Evolutionary conservation across 1,284 basidiomycete genomes (phyloP).

Genomic region (Rhodotorula sp.): DNA sequence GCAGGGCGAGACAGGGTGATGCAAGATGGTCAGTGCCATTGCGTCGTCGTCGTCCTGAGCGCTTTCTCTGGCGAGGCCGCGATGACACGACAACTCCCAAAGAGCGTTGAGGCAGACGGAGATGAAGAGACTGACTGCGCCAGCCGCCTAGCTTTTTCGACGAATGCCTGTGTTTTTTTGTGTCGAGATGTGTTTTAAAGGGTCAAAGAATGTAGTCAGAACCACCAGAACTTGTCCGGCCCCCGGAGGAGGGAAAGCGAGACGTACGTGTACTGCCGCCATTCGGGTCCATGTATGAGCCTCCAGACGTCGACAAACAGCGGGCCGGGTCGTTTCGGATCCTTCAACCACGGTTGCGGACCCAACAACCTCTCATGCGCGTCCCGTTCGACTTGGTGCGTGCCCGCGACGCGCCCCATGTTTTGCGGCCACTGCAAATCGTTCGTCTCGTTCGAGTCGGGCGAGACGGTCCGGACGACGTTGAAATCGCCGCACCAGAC

Average conservation of each 20-base stretch:
- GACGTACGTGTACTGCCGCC: slow-evolving; percentile 59
- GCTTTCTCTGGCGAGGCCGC: too few relatives aligned
- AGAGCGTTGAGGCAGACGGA: too few relatives aligned
- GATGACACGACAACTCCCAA: too few relatives aligned
- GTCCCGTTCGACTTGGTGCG: slow-evolving; percentile 41
- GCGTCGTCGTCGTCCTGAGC: too few relatives aligned
- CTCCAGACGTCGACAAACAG: slow-evolving; percentile 73
- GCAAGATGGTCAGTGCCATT: too few relatives aligned
- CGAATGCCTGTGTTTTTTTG: slow-evolving; percentile 1
- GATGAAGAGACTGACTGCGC: slow-evolving; percentile 1
- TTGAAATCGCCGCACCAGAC: slow-evolving; percentile 62
- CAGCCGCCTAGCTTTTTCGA: slow-evolving; percentile 16
- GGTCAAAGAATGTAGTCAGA: not conserved
- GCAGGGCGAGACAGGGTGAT: not conserved
- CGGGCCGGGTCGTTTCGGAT: slow-evolving; percentile 15
- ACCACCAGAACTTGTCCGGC: too few relatives aligned
- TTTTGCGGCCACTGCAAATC: slow-evolving; percentile 33
- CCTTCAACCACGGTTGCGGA: slow-evolving; percentile 4
- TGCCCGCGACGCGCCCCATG: slow-evolving; percentile 15
- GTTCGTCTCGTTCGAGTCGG: slow-evolving; percentile 44
- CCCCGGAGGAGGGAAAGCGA: too few relatives aligned
- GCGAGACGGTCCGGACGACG: slow-evolving; percentile 21
- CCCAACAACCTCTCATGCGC: slow-evolving; percentile 54
- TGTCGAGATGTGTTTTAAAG: too few relatives aligned
- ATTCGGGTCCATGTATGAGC: slow-evolving; percentile 61